Percentiles rank a stretch among this genome's conserved stretches.
Evolutionary conservation across 2,329 filamentous ascomycete genomes (phyloP).

Genomic region (Huntiella omanensis): DNA sequence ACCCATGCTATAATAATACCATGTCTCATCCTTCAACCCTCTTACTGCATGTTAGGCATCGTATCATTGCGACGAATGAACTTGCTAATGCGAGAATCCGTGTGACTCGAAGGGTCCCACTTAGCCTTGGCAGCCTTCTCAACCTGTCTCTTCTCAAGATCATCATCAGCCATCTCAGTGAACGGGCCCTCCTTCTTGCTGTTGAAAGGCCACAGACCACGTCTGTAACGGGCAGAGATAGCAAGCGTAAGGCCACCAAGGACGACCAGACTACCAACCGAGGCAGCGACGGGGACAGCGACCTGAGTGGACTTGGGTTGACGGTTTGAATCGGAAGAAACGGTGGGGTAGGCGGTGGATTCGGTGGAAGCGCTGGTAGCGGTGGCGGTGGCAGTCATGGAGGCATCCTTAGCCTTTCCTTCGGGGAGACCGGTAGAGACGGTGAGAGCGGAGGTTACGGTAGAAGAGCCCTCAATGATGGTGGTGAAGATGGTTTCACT

Average conservation of each 20-base stretch:
- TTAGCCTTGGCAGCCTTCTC: constrained; percentile 3
- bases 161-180: constrained; percentile 8
- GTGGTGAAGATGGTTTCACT: constrained; percentile 6
- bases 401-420: background rate
- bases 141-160: constrained; percentile 9
- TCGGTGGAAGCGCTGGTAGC: background rate
- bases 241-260: constrained; percentile 9
- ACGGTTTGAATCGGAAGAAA: background rate
- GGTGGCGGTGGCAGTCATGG: background rate
- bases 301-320: constrained; percentile 6
- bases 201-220: constrained; percentile 12
- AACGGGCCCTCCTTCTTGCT: constrained; percentile 1
- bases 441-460: background rate
- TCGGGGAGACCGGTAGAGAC: background rate
- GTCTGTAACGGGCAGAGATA: constrained; percentile 11
- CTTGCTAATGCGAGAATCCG: constrained; percentile 5
- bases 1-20: background rate
- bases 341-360: background rate
- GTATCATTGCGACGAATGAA: constrained; percentile 7
- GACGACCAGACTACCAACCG: constrained; percentile 10
- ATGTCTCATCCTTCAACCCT: background rate
- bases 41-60: background rate
- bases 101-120: constrained; percentile 6
- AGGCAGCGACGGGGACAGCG: constrained; percentile 9
- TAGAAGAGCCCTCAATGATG: constrained; percentile 6